Percentiles rank a stretch among this genome's conserved stretches.
These are phyloP conservation scores for Pseudomonodictys pantanalensis DNA, from an alignment of 495 filamentous ascomycete genomes.

Conservation along the genomic window DNA sequence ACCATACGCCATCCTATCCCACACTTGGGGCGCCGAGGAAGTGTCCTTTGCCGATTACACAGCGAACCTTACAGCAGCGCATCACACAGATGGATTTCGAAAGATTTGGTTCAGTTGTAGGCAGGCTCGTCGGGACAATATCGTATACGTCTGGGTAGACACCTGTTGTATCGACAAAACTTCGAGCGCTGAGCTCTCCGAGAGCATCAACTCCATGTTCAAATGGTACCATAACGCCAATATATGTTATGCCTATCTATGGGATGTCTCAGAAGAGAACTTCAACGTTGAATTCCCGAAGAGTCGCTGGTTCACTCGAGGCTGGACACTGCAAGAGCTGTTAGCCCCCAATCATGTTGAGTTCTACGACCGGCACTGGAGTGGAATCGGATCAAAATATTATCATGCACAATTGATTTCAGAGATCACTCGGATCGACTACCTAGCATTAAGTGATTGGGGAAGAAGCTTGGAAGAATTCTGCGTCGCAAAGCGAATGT, in stretches of 20 bases:
- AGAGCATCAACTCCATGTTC: constrained; percentile 17
- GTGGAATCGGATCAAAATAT: background rate
- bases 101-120: constrained; percentile 4
- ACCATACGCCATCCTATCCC: constrained; percentile 18
- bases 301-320: background rate
- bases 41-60: constrained; percentile 10
- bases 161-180: constrained; percentile 33
- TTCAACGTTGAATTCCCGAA: too few species aligned
- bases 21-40: constrained; percentile 24
- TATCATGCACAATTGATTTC: background rate
- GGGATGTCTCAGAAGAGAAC: constrained; percentile 12
- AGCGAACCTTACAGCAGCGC: background rate
- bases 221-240: constrained; percentile 11
- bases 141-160: constrained; percentile 26
- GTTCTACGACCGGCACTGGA: background rate
- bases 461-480: too few species aligned
- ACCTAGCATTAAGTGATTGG: too few species aligned
- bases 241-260: constrained; percentile 11
- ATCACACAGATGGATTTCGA: constrained; percentile 2
- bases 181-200: constrained; percentile 24
- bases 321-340: background rate
- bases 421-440: background rate
- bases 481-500: constrained; percentile 7
- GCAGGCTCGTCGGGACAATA: constrained; percentile 6
- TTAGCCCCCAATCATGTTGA: background rate